These are phyloP conservation scores for Lanmaoa pseudosensibilis DNA, from an alignment of 768 basidiomycete genomes.

Conservation along the genomic window DNA sequence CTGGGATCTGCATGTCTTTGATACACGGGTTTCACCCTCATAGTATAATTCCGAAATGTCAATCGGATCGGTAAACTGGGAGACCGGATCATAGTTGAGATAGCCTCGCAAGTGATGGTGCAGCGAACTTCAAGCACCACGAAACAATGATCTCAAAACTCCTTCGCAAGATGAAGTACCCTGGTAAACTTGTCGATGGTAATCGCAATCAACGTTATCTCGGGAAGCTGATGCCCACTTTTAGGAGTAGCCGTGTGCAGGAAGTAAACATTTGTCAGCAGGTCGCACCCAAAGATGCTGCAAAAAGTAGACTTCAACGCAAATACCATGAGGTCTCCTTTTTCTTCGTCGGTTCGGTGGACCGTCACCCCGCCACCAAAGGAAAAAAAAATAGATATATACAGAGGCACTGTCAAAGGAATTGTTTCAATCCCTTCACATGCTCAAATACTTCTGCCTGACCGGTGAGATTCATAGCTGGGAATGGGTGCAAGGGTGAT, in stretches of 20 bases:
- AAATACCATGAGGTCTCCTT: not conserved
- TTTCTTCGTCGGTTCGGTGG: not conserved
- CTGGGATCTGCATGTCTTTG: conserved; percentile 16
- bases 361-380: not conserved
- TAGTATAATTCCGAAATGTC: conserved; percentile 19
- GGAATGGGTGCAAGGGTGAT: conserved; percentile 27
- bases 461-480: conserved; percentile 24
- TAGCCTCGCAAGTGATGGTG: conserved; percentile 16
- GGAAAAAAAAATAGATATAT: conserved; percentile 4
- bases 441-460: conserved; percentile 23
- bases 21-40: conserved; percentile 10
- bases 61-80: conserved; percentile 6
- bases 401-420: conserved; percentile 12
- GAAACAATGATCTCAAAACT: not conserved
- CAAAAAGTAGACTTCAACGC: not conserved
- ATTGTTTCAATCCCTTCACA: conserved; percentile 20
- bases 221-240: conserved; percentile 12
- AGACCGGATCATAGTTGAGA: conserved; percentile 22
- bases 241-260: conserved; percentile 7
- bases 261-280: not conserved
- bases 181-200: not conserved
- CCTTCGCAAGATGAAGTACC: conserved; percentile 22
- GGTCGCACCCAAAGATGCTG: conserved; percentile 6
- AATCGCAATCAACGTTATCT: conserved; percentile 12
- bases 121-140: not conserved